Conservation (phyloP, 345 rosid species). For the Eutrema heterophyllum region DNA sequence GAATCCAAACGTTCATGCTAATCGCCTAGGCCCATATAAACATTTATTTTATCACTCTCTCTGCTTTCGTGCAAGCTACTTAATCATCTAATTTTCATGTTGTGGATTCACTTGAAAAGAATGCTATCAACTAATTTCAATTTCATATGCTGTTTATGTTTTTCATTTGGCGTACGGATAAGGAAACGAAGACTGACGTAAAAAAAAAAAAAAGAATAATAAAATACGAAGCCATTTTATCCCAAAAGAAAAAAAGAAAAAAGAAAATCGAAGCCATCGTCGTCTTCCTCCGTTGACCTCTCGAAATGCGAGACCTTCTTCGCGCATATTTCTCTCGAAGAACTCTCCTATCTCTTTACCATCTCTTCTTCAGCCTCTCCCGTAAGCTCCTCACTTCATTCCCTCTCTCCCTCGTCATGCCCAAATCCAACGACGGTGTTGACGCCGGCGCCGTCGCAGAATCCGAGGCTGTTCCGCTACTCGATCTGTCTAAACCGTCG, state of each 20-base stretch:
- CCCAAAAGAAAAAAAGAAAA: no score
- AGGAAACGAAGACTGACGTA: neutral
- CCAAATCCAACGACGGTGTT: constrained; percentile 21
- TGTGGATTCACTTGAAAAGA: neutral
- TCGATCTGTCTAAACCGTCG: constrained; percentile 51
- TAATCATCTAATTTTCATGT: neutral
- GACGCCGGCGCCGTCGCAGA: constrained; percentile 11
- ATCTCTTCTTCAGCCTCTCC: constrained; percentile 25
- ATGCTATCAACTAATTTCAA: neutral
- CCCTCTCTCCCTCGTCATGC: constrained; percentile 28
- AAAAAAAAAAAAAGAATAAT: neutral
- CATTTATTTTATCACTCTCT: neutral
- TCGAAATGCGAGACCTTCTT: constrained; percentile 25
- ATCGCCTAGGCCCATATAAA: neutral
- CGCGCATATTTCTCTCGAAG: constrained; percentile 28
- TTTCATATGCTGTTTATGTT: neutral
- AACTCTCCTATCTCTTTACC: constrained; percentile 29
- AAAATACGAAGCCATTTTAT: no score
- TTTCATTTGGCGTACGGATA: constrained; percentile 21
- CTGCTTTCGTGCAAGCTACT: constrained; percentile 19
- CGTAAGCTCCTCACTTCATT: constrained; percentile 2
- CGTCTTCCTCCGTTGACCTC: constrained; percentile 16
- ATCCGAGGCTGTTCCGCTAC: constrained; percentile 28
- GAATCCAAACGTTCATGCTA: neutral
- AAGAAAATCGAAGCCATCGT: neutral